phyloP scores from a whole-genome alignment of 2,329 filamentous ascomycete species.

The Xylariaceae sp. region DNA sequence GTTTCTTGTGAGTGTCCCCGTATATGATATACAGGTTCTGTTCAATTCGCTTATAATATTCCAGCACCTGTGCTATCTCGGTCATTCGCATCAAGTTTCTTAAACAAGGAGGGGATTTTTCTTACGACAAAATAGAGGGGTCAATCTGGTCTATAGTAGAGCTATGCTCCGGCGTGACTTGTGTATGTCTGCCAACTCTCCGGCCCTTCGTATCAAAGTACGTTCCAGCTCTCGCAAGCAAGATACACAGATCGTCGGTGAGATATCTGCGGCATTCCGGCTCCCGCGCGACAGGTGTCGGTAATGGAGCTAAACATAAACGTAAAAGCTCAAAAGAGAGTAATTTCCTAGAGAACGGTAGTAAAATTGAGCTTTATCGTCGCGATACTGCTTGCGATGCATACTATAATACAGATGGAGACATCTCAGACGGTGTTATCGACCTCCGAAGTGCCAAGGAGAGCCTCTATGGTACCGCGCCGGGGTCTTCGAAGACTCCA shows the following conservation, averaged over 20 bases:
- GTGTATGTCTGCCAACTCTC: conserved; percentile 45
- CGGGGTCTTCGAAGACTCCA: not conserved
- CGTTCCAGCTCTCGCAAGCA: conserved; percentile 30
- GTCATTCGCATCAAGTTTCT: conserved; percentile 48
- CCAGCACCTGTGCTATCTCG: conserved; percentile 46
- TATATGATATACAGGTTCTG: not conserved
- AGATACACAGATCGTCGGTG: conserved; percentile 26
- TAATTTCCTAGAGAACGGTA: conserved; percentile 1
- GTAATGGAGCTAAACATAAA: conserved; percentile 24
- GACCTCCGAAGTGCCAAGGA: conserved; percentile 11
- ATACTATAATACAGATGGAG: conserved; percentile 6
- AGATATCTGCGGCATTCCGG: not conserved
- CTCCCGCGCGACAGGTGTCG: not conserved
- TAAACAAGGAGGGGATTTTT: conserved; percentile 42
- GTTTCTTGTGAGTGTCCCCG: conserved; percentile 45
- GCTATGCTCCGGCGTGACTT: conserved; percentile 44
- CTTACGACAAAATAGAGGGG: conserved; percentile 46
- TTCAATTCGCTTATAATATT: not conserved
- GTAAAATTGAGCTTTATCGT: conserved; percentile 24
- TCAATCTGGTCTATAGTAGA: conserved; percentile 47
- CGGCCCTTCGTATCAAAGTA: conserved; percentile 39
- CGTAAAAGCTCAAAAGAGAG: conserved; percentile 26
- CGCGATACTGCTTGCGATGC: not conserved
- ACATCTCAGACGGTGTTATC: conserved; percentile 19
- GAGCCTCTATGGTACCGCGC: conserved; percentile 8